Base-by-base conservation (phyloP, 2,329 filamentous ascomycete genomes). In the Fusarium sp. region DNA sequence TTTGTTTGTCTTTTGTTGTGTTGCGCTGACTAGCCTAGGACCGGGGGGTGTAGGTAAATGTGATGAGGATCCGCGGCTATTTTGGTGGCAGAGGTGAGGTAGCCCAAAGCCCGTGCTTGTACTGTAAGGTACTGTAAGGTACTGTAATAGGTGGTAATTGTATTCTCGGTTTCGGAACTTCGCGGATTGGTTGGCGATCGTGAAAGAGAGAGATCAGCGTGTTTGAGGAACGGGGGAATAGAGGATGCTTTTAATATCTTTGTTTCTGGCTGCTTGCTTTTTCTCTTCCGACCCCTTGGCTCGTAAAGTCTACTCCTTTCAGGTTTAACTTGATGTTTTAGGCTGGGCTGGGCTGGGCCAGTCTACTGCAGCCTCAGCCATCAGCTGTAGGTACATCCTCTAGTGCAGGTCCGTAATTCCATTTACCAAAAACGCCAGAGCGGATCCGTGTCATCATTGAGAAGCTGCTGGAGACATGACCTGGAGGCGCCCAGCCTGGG, bases 1-100 rank as follows among this genome's bases (percentile, higher is more conserved):
- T 60, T 33, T 38, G 33, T 60, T 60, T 60, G 57, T 52, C 48
- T 49, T 66, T 60, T 52, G 57, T 60, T 42, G 47, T 66, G 42
- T n/a, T 65, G 45, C 24, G 31, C 22, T 61, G 52, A 35, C 42
- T n/a, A 55, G 49, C 24, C 35, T 6, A 20, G 44, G 54, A 58
- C 35, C 35, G 28, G 63, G 63, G 63, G 39, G 24, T 38, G 52
- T 55, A 70, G 68, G 55, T 72, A 60, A 68, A 71, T 52, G 71
- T 74, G 72, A 74, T 73, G 69, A 66, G 69, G 72, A 74, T 74
- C 72, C 69, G 72, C 72, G 65, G 72, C 72, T 74, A 75, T 73
- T 74, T 72, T 74, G 65, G 63, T 66, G 59, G 48, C 17, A 66
- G 48, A 66, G 61, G 61, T 66, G 51, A 55, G 51, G 35, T 55